Base-by-base conservation (phyloP, 768 basidiomycete species). In the Hypholoma sublateritium region DNA sequence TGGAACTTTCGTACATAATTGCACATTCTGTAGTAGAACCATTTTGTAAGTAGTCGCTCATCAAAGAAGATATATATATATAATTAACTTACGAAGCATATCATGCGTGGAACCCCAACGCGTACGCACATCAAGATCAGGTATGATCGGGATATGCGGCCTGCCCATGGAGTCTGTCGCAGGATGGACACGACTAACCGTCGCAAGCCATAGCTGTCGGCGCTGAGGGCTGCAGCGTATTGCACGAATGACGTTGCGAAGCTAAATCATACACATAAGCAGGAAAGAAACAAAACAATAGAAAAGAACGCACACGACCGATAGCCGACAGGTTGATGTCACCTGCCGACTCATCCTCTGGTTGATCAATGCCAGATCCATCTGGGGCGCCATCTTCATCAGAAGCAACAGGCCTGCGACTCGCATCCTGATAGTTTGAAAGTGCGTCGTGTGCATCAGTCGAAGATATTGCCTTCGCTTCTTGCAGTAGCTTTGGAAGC, bases 51-150 rank as follows among this genome's bases (percentile, higher is more conserved):
- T 19, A 49, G 16, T 39, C 19, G 14, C 7, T 14, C 7, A 16
- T 35, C 21, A 14, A 50, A 12, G 11, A 12, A 12, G 17, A 32
- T 50, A 25, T 24, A 17, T 16, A 5, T 19, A 6, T 19, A 62
- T 19, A 11, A 48, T 28, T 34, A 3, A 53, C 67, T 34, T 54
- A 74, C 67, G 56, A 12, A 74, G 62, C 71, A 74, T 72, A 17
- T 69, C 62, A 53, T 71, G 67, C 21, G 71, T 70, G 16, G 70
- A 74, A 0, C 67, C 64, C 72, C 72, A 74, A 0, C 66, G 60
- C 5, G 70, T 72, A 11, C 56, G 47, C 1, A 74, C 71, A 59
- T 72, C 71, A 1, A 74, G 62, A 25, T 71, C 72, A 3, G 67
- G 64, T 60, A 70, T 69, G 0, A 67, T 47, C 7, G 5, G 24